Base-by-base conservation (phyloP, 768 basidiomycete species). In the Leucosporidium scottii region DNA sequence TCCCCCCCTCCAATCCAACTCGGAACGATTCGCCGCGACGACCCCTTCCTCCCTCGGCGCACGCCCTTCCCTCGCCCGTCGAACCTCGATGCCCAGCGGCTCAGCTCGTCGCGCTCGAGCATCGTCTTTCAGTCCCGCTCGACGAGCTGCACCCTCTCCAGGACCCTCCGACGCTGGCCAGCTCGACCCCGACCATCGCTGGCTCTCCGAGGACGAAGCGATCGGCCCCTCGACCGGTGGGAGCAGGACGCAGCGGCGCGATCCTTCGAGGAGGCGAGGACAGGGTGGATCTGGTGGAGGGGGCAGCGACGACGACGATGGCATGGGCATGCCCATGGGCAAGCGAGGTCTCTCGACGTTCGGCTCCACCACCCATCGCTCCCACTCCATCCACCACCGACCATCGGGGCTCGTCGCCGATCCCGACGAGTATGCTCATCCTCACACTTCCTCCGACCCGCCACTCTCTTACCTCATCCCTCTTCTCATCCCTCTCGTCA, bases 161-260 rank as follows among this genome's bases (percentile, higher is more conserved):
- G 31, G 30, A 8, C 30, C 55, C 27, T 56, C 55, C 28, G 8
- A 28, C 18, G 30, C 55, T 23, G 30, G 55, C 34, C 63, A 71
- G 44, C 56, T 66, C 60, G 65, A 75, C 47, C 67, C 69, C 9
- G 74, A 73, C 25, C 57, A 71, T n/a, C 74, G 74, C 50, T 75
- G 73, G 73, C 53, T 74, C 20, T 73, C 71, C 0, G 74, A 75
- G 49, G 73, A 75, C 63, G 74, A 75, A 49, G 61, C 67, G 59
- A 36, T 23, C 4, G 58, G 59, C n/a, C 34, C 55, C 27, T 31
- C 66, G 20, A 3, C 15, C 44, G n/a, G 27, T 48, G 39, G 62
- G n/a, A 23, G 30, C 13, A 10, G 47, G 39, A 34, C 62, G 54
- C n/a, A 58, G 31, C 23, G 34, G 48, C 31, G 36, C 18, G 30